Percentiles rank a stretch among this genome's conserved stretches.
Conservation (phyloP, 208 protist species). For the Tetramitus jugosus region DNA sequence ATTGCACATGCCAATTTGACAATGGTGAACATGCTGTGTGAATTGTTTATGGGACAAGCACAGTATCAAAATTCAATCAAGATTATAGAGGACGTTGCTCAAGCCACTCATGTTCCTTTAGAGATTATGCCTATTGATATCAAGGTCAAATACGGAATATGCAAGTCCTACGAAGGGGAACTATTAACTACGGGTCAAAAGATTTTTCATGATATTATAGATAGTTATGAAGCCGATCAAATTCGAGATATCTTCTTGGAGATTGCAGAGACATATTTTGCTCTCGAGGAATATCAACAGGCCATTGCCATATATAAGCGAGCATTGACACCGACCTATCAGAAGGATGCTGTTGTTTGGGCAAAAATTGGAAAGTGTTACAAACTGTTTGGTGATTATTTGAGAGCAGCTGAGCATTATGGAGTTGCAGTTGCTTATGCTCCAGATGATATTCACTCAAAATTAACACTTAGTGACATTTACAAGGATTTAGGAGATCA, state of each 20-base stretch:
- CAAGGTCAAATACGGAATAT: conserved; percentile 32
- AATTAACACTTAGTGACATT: conserved; percentile 1
- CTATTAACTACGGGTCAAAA: too few species aligned
- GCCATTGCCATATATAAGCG: not conserved
- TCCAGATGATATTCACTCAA: not conserved
- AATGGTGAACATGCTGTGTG: conserved; percentile 31
- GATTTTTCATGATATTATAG: conserved; percentile 33
- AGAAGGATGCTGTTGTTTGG: not conserved
- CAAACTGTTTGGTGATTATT: not conserved
- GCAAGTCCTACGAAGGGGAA: conserved; percentile 25
- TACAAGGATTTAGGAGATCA: not conserved
- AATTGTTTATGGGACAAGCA: conserved; percentile 30
- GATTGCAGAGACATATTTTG: conserved; percentile 32
- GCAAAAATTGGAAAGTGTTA: not conserved
- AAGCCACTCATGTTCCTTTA: conserved; percentile 9
- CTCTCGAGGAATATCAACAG: conserved; percentile 19
- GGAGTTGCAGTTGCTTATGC: not conserved
- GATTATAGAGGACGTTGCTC: conserved; percentile 10
- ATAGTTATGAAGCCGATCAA: conserved; percentile 11
- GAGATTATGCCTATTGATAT: conserved; percentile 29
- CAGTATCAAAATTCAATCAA: conserved; percentile 21
- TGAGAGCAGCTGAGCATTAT: not conserved
- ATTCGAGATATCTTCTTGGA: conserved; percentile 32
- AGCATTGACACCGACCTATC: too few species aligned
- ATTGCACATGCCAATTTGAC: not conserved